A percentile compares a stretch with the other conserved stretches of the same genome.
Evolutionary conservation across 2,329 filamentous ascomycete genomes (phyloP).

Genomic region (Pezicula neosporulosa): DNA sequence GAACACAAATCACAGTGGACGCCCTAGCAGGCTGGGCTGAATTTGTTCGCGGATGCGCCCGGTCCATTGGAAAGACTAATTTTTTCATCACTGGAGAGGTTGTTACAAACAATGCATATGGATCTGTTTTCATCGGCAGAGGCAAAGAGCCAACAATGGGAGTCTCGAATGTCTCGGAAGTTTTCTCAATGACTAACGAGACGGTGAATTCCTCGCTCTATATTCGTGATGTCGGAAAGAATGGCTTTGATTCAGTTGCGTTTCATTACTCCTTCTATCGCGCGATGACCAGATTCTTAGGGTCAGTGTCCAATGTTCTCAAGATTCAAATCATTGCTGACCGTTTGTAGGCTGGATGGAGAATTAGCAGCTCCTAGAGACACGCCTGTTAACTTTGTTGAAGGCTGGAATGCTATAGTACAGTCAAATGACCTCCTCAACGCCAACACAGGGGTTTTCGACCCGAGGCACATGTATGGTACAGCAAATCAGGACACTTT

Average conservation of each 20-base stretch:
- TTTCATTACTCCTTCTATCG: slow-evolving; percentile 64
- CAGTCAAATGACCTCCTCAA: slow-evolving; percentile 58
- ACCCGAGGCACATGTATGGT: slow-evolving; percentile 63
- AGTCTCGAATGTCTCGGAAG: slow-evolving; percentile 41
- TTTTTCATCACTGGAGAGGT: slow-evolving; percentile 64
- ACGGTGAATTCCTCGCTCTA: slow-evolving; percentile 39
- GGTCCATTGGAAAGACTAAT: slow-evolving; percentile 54
- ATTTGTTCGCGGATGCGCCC: slow-evolving; percentile 54
- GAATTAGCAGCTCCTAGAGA: slow-evolving; percentile 52
- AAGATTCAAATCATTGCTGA: too few relatives aligned
- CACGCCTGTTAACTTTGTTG: slow-evolving; percentile 47
- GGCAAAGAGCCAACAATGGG: slow-evolving; percentile 21
- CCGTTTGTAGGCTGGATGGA: too few relatives aligned
- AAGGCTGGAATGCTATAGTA: slow-evolving; percentile 51
- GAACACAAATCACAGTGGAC: slow-evolving; percentile 61
- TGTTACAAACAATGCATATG: slow-evolving; percentile 57
- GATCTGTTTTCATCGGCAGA: slow-evolving; percentile 59
- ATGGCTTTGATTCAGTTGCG: slow-evolving; percentile 55
- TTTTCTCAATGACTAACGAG: slow-evolving; percentile 42
- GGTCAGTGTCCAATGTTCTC: too few relatives aligned
- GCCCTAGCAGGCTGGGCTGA: slow-evolving; percentile 55
- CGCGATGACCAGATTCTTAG: slow-evolving; percentile 55
- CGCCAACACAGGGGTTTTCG: slow-evolving; percentile 55
- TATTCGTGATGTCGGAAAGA: slow-evolving; percentile 46
- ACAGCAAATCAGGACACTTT: slow-evolving; percentile 65